Evolutionary conservation across 179 eudicot species (phyloP).

Genomic region (Monotropa hypopitys): DNA sequence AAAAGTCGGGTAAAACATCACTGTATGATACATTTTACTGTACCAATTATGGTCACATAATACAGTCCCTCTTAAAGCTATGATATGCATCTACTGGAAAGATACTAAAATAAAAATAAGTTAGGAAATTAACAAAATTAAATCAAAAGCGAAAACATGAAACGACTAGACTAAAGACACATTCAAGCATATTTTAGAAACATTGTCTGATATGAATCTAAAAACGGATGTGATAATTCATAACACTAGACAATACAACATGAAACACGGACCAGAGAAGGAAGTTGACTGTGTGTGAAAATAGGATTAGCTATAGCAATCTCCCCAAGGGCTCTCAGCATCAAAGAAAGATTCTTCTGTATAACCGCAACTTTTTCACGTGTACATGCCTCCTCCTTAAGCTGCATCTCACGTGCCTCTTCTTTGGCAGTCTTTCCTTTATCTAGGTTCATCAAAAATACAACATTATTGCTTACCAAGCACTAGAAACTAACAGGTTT

Average conservation of each 20-base stretch:
- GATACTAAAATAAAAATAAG: neutral
- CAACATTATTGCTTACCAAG: neutral
- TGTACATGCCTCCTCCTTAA: slow-evolving; percentile 57
- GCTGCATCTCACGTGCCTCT: slow-evolving; percentile 90
- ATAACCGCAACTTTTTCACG: slow-evolving; percentile 58
- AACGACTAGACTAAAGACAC: neutral
- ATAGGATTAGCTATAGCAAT: slow-evolving; percentile 88
- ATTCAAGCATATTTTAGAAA: neutral
- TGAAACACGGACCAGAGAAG: slow-evolving; percentile 59
- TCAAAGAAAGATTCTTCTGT: slow-evolving; percentile 55
- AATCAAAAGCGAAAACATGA: neutral
- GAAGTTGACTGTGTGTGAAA: slow-evolving; percentile 87
- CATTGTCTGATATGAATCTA: neutral
- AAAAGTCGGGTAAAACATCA: neutral
- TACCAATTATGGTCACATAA: neutral
- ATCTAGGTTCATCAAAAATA: slow-evolving; percentile 30
- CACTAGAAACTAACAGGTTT: neutral
- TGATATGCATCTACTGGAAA: neutral
- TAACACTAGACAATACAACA: neutral
- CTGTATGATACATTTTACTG: no score
- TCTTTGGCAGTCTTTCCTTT: slow-evolving; percentile 91
- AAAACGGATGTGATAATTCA: neutral
- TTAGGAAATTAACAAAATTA: neutral
- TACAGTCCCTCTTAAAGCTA: neutral
- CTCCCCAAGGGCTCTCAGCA: slow-evolving; percentile 78